Base-by-base conservation (phyloP, 176 grass and related monocot genomes). In the Oryza rufipogon region DNA sequence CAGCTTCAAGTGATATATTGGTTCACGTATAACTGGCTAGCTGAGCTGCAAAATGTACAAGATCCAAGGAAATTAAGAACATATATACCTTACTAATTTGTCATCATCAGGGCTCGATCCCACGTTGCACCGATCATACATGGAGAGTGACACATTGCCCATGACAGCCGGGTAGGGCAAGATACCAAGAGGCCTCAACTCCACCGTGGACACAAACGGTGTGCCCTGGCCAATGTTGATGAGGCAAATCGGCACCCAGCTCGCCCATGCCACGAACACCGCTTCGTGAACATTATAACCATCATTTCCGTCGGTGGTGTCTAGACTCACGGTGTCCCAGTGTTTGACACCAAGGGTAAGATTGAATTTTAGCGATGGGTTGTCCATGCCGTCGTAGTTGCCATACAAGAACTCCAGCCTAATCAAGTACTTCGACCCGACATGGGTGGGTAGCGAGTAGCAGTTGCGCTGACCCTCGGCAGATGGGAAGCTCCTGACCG, bases 161-260 rank as follows among this genome's bases (percentile, higher is more conserved):
- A 58, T 68, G 7, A 38, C 47, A 19, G 36, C 0, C 12, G 76
- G 77, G 64, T 71, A 83, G 0, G 66, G 13, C 34, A 13, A 7
- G 3, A 2, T 45, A 9, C 0, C 51, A 0, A 81, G 25, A 15
- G 66, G 85, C 33, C 77, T 80, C 76, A 81, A 36, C 16, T 87
- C 76, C 23, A 87, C 22, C 2, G 7, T 56, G 0, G 87, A 89
- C 16, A 89, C 79, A 20, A 89, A 89, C 14, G 81, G 81, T 7
- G 68, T 89, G 7, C 87, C 87, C 0, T 14, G 7, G 69, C 68
- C 81, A 0, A 66, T 89, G 36, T 89, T 80, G 41, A 89, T 11
- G 22, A 89, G 32, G 49, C 87, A 89, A 41, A 89, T 20, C 33
- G 76, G 13, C 32, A 0, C 9, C 8, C 9, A 47, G 11, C 45